Base-by-base conservation (phyloP, 106 monocot species). In the Dendrobium huoshanense region DNA sequence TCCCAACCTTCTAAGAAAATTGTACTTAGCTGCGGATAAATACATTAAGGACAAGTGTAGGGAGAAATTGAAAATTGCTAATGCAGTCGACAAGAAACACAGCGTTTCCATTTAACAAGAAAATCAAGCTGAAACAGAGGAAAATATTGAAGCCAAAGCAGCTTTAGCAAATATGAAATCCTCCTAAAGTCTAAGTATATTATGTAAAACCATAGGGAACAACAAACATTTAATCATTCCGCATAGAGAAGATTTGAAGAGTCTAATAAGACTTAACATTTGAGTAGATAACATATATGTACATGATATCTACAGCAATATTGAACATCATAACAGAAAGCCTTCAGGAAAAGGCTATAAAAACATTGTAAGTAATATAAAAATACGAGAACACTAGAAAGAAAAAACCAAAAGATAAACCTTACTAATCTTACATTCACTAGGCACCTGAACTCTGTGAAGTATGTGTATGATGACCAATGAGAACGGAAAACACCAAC, bases 271-370 rank as follows among this genome's bases (percentile, higher is more conserved):
- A 37, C 11, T 29, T 70, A 11, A 68, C 29, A 13, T 10, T 68
- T 9, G 10, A 70, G 70, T 70, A 70, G 70, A 70, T 70, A 70
- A 22, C 70, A 70, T 37, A 70, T 70, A 70, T 70, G 70, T 70
- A 70, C 70, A 70, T 70, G 70, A 70, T 70, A 70, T 70, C 70
- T 70, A 70, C 70, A 70, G 37, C 70, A 70, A 70, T 33, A 70
- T 40, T 15, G 4, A 70, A 33, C 15, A 70, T 70, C 37, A 37
- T 70, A 15, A 37, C 37, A 70, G 37, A 70, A 70, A 37, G 70
- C 11, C 70, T 70, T 70, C 31, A 70, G 70, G 33, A 70, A 70
- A 70, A 70, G 33, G 37, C 61, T 70, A 29, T 70, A 16, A 37
- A 33, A 37, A 70, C 70, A 70, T 37, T 37, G 70, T 70, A 70